phyloP scores from a whole-genome alignment of 108 stramenopile genomes.

The Cyclotella sp. region DNA sequence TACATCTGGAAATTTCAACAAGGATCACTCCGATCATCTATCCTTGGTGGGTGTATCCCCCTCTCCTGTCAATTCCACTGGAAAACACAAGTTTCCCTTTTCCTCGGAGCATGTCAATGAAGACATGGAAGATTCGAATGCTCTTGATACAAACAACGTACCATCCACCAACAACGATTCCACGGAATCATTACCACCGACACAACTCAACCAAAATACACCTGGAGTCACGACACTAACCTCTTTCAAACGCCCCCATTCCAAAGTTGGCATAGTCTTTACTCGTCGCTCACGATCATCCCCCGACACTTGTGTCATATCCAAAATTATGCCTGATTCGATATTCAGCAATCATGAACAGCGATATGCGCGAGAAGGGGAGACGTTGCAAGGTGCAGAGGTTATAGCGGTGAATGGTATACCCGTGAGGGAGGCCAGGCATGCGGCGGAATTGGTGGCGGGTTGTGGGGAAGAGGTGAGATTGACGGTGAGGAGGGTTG shows the following conservation, averaged over 20 bases:
- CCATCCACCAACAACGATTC: not conserved
- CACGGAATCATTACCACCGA: not conserved
- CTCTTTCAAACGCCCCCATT: conserved; percentile 51
- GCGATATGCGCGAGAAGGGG: not conserved
- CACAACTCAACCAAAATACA: conserved; percentile 7
- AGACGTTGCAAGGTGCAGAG: conserved; percentile 39
- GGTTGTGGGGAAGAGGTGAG: conserved; percentile 42
- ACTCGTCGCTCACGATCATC: conserved; percentile 29
- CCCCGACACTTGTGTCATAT: conserved; percentile 49
- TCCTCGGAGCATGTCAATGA: not conserved
- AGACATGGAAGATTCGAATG: not conserved
- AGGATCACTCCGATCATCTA: not conserved
- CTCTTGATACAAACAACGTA: not conserved
- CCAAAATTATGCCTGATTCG: conserved; percentile 34
- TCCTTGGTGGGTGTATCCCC: conserved; percentile 6
- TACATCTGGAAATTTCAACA: not conserved
- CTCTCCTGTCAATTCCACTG: not conserved
- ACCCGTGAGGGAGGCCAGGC: conserved; percentile 46
- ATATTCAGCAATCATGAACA: conserved; percentile 38
- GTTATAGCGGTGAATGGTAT: conserved; percentile 55
- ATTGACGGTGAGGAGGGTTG: conserved; percentile 38
- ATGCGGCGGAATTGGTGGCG: conserved; percentile 55
- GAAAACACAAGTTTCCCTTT: conserved; percentile 5
- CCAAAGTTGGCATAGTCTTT: conserved; percentile 52
- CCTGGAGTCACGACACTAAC: conserved; percentile 45